Base-by-base conservation (phyloP, 495 filamentous ascomycete species). In the Penicillium odoratum region DNA sequence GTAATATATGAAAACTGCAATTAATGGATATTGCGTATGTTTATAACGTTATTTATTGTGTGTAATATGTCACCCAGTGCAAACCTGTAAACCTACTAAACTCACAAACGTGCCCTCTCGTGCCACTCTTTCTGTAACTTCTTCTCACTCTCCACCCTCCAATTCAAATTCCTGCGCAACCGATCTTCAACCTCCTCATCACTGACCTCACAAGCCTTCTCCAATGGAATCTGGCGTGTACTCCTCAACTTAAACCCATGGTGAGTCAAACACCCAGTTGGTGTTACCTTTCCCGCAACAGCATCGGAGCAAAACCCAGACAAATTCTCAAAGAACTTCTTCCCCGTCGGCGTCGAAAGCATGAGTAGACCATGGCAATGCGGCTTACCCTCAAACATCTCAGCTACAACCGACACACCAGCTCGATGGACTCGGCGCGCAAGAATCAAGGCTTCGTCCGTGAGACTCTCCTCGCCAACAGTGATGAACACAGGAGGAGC, bases 371-470 rank as follows among this genome's bases (percentile, higher is more conserved):
- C 85, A 67, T 95, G 96, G 57, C 88, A 90, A 66, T 98, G 93
- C 45, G 93, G 92, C 91, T 96, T 95, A 1, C 85, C 88, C 69
- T 93, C 89, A 62, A 85, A 96, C 70, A 91, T 81, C 64, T 92
- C 85, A 40, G 85, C 88, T 33, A 83, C 73, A 5, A 96, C 83
- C 1, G 69, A 60, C 1, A 88, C 89, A 11, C 87, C 87, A 13
- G 86, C 84, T 7, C 66, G 61, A 30, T 81, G 76, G 3, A 90
- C 75, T 34, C 80, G 78, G 7, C 79, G 72, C 11, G 88, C 89
- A 6, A 90, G 55, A 38, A 85, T 80, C 44, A 80, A 74, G 51
- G 77, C 83, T 64, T 94, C 90, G 68, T 97, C 92, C 1, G 84
- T 71, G 28, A 97, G 79, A 56, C 83, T 80, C 74, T 98, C 93